Percentiles rank a stretch among this genome's conserved stretches.
Conservation (phyloP, 768 basidiomycete genomes). For the Termitomyces sp. region DNA sequence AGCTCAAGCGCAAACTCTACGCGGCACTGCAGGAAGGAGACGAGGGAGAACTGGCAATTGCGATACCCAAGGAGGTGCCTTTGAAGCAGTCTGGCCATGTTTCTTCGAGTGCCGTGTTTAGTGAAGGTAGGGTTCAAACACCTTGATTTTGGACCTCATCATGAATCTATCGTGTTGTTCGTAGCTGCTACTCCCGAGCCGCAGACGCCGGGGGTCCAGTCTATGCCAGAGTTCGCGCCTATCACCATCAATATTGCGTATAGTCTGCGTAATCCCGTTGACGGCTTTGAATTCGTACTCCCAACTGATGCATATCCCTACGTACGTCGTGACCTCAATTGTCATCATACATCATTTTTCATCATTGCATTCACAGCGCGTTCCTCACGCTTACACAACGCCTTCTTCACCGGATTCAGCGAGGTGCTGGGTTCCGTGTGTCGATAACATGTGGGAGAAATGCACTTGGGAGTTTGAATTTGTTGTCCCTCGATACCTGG, state of each 20-base stretch:
- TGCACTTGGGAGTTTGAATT: constrained; percentile 99
- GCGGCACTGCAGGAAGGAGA: constrained; percentile 87
- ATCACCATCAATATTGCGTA: constrained; percentile 76
- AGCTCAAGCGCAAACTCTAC: constrained; percentile 89
- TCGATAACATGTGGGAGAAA: constrained; percentile 92
- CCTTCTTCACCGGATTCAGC: constrained; percentile 86
- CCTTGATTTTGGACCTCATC: background rate
- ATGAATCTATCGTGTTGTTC: background rate
- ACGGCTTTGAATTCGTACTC: constrained; percentile 80
- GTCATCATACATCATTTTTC: background rate
- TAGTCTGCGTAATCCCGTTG: constrained; percentile 74
- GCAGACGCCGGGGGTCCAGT: constrained; percentile 48
- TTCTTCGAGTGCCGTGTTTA: constrained; percentile 35
- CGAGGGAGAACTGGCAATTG: constrained; percentile 92
- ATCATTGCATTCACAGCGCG: constrained; percentile 48
- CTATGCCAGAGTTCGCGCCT: constrained; percentile 64
- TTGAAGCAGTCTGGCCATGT: constrained; percentile 54
- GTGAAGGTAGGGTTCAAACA: constrained; percentile 45
- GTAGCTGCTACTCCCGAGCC: constrained; percentile 81
- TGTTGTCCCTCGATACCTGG: constrained; percentile 80
- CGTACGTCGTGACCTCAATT: constrained; percentile 40
- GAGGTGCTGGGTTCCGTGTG: constrained; percentile 98
- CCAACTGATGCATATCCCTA: constrained; percentile 82
- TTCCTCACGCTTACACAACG: constrained; percentile 90
- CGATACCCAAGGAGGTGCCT: constrained; percentile 69